Conservation (phyloP, 352 stramenopile genomes). For the Globisporangium emineosum region DNA sequence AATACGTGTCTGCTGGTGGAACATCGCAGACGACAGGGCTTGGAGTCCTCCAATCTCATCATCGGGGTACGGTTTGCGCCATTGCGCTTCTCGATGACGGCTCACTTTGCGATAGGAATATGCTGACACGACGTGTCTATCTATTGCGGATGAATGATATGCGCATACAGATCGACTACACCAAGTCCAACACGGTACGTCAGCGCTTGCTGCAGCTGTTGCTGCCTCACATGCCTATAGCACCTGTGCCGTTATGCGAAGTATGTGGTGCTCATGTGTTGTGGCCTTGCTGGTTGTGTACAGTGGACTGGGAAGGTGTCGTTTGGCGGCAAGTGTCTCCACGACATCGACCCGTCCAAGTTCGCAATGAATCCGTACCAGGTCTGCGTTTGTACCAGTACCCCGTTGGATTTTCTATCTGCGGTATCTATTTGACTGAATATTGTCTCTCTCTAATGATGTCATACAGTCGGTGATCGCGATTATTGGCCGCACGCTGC, state of each 20-base stretch:
- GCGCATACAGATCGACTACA: slow-evolving; percentile 76
- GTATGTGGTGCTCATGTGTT: neutral
- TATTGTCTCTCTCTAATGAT: neutral
- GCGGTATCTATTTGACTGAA: neutral
- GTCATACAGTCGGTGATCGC: slow-evolving; percentile 38
- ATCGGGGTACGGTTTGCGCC: slow-evolving; percentile 40
- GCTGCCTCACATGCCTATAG: neutral
- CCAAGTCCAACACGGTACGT: slow-evolving; percentile 65
- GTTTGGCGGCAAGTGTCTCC: slow-evolving; percentile 63
- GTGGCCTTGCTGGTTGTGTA: neutral
- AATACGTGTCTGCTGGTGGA: neutral
- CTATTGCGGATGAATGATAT: neutral
- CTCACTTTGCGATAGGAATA: neutral
- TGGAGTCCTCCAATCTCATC: slow-evolving; percentile 71
- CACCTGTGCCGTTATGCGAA: neutral
- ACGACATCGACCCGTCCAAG: slow-evolving; percentile 57
- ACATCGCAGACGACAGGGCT: slow-evolving; percentile 35
- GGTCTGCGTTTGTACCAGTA: slow-evolving; percentile 7
- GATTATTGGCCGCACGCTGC: slow-evolving; percentile 63
- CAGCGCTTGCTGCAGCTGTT: neutral
- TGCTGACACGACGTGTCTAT: neutral
- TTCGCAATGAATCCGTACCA: slow-evolving; percentile 63
- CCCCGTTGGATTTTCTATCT: neutral
- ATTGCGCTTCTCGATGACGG: neutral
- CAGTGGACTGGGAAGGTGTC: slow-evolving; percentile 68